These are phyloP conservation scores for Pyrenochaeta sp. DNA, from an alignment of 2,329 filamentous ascomycete genomes.

Conservation along the genomic window DNA sequence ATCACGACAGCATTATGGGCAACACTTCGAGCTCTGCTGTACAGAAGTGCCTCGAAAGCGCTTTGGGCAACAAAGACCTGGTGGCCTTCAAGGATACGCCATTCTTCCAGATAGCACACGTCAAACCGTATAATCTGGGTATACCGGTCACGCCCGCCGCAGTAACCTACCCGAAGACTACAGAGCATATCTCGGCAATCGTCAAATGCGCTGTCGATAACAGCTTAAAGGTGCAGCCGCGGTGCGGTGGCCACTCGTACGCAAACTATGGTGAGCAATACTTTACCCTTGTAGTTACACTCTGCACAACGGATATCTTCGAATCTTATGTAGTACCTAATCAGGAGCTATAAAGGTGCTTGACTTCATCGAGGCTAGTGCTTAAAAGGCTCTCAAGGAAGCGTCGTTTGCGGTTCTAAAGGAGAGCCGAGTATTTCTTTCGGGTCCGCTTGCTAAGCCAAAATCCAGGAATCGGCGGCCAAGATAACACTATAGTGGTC, in stretches of 20 bases:
- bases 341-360: neutral
- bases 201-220: constrained; percentile 65
- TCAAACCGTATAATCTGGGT: constrained; percentile 51
- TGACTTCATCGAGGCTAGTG: neutral
- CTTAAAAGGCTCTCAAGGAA: neutral
- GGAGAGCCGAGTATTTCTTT: neutral
- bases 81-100: constrained; percentile 34
- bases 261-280: constrained; percentile 53
- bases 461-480: constrained; percentile 53
- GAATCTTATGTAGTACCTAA: no score
- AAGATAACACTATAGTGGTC: constrained; percentile 59
- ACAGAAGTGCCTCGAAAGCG: constrained; percentile 40
- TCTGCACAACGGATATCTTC: no score
- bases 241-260: constrained; percentile 71
- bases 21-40: constrained; percentile 38
- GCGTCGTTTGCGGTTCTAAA: neutral
- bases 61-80: constrained; percentile 32
- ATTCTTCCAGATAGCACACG: constrained; percentile 41
- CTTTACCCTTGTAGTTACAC: no score
- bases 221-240: constrained; percentile 66
- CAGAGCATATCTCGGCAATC: constrained; percentile 63
- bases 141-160: constrained; percentile 58
- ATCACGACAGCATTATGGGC: constrained; percentile 31
- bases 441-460: neutral
- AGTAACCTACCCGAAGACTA: constrained; percentile 63